Evolutionary conservation across 2,329 filamentous ascomycete species (phyloP).

Genomic region (Colletotrichum tanaceti): DNA sequence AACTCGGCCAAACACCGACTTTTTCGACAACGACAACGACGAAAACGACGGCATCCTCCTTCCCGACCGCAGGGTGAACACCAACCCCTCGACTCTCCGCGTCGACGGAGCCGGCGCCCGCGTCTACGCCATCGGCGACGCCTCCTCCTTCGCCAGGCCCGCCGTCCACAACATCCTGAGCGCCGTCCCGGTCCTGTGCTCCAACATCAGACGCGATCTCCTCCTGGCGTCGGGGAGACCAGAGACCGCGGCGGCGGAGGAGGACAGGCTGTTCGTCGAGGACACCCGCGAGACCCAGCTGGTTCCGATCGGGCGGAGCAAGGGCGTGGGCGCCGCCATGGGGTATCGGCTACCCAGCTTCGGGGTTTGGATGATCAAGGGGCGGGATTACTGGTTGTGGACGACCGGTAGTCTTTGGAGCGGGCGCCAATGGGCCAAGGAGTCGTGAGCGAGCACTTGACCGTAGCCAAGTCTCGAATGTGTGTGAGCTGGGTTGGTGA

Average conservation of each 20-base stretch:
- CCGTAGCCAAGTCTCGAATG: background rate
- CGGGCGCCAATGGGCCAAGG: slow-evolving; percentile 63
- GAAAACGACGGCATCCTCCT: slow-evolving; percentile 46
- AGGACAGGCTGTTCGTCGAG: slow-evolving; percentile 54
- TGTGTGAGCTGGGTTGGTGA: too few relatives aligned
- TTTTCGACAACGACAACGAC: too few relatives aligned
- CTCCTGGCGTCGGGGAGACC: slow-evolving; percentile 49
- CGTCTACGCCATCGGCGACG: slow-evolving; percentile 62
- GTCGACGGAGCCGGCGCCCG: slow-evolving; percentile 48
- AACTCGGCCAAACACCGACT: slow-evolving; percentile 54
- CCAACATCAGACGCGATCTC: slow-evolving; percentile 63
- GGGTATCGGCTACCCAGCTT: slow-evolving; percentile 58
- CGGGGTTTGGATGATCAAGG: slow-evolving; percentile 62
- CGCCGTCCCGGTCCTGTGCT: slow-evolving; percentile 56
- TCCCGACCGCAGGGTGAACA: slow-evolving; percentile 53
- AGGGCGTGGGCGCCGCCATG: slow-evolving; percentile 58
- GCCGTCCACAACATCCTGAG: slow-evolving; percentile 56
- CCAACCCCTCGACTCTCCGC: slow-evolving; percentile 52
- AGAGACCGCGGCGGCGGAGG: slow-evolving; percentile 35
- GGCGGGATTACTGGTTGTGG: slow-evolving; percentile 64
- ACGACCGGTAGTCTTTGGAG: slow-evolving; percentile 60
- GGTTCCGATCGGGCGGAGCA: slow-evolving; percentile 59
- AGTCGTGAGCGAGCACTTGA: slow-evolving; percentile 44
- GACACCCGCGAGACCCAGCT: slow-evolving; percentile 59
- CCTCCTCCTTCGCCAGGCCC: slow-evolving; percentile 52